These are phyloP conservation scores for Aphanoascus verrucosus DNA, from an alignment of 2,329 filamentous ascomycete genomes.

Conservation along the genomic window DNA sequence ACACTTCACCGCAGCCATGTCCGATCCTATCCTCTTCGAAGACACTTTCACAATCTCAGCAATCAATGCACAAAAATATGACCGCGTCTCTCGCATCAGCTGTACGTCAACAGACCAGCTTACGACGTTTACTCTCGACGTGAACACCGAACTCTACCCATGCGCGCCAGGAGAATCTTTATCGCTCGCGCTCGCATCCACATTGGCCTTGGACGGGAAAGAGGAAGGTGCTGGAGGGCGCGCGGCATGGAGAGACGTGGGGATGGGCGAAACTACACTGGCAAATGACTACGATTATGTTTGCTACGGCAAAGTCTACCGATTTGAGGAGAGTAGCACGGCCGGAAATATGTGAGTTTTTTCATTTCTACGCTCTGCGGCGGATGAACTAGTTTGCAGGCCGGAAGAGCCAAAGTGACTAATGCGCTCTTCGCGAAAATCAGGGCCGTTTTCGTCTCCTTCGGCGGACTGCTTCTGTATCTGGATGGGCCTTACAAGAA, in stretches of 20 bases:
- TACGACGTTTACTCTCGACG: conserved; percentile 73
- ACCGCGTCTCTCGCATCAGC: conserved; percentile 78
- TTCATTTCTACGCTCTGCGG: not conserved
- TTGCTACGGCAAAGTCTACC: conserved; percentile 43
- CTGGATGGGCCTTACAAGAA: conserved; percentile 94
- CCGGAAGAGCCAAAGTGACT: conserved; percentile 17
- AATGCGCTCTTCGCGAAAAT: conserved; percentile 5
- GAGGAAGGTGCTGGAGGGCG: conserved; percentile 51
- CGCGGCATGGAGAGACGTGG: conserved; percentile 64
- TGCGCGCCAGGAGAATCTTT: conserved; percentile 63
- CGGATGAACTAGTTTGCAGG: not conserved
- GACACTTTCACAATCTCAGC: conserved; percentile 75
- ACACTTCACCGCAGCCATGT: conserved; percentile 45
- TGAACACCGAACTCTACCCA: conserved; percentile 88
- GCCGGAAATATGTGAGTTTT: conserved; percentile 71
- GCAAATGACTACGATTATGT: conserved; percentile 44
- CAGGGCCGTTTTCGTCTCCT: conserved; percentile 89
- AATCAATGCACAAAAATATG: conserved; percentile 80
- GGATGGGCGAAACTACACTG: conserved; percentile 47
- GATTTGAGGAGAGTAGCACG: conserved; percentile 46
- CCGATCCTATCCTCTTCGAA: conserved; percentile 87
- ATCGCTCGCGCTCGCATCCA: conserved; percentile 72
- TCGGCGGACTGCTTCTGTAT: conserved; percentile 81
- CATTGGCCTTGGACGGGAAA: conserved; percentile 78
- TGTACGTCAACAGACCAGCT: conserved; percentile 64